Conservation (phyloP, 768 basidiomycete species). For the Boletus rubescentipes region DNA sequence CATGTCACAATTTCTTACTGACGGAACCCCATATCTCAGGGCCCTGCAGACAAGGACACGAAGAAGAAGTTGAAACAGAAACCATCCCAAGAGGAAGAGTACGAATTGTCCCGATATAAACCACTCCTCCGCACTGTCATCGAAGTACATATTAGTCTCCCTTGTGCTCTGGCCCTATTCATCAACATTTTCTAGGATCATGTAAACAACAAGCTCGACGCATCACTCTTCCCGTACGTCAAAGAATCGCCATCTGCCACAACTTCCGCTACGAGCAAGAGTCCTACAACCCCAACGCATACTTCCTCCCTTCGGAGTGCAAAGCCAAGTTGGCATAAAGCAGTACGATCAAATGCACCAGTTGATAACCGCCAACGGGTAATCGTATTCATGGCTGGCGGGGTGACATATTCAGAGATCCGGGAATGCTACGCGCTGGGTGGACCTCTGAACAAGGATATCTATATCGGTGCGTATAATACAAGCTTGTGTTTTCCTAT, state of each 20-base stretch:
- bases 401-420: slow-evolving; percentile 95
- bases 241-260: slow-evolving; percentile 69
- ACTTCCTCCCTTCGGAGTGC: slow-evolving; percentile 83
- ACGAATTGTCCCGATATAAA: slow-evolving; percentile 93
- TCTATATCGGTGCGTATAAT: slow-evolving; percentile 73
- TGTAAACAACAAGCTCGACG: slow-evolving; percentile 71
- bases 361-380: slow-evolving; percentile 70
- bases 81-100: slow-evolving; percentile 78
- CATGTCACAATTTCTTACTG: neutral
- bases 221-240: slow-evolving; percentile 83
- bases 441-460: slow-evolving; percentile 73
- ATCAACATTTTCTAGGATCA: slow-evolving; percentile 62
- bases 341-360: slow-evolving; percentile 51
- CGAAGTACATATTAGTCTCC: slow-evolving; percentile 54
- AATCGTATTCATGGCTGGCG: slow-evolving; percentile 90
- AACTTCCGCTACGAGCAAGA: slow-evolving; percentile 45
- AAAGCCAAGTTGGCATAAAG: slow-evolving; percentile 87
- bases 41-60: slow-evolving; percentile 70
- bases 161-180: neutral
- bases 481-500: slow-evolving; percentile 38
- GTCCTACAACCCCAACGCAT: slow-evolving; percentile 48
- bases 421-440: slow-evolving; percentile 84
- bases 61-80: slow-evolving; percentile 85
- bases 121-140: slow-evolving; percentile 79
- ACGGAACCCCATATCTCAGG: slow-evolving; percentile 39